phyloP scores from a whole-genome alignment of 768 basidiomycete species.

The Steccherinum ochraceum region DNA sequence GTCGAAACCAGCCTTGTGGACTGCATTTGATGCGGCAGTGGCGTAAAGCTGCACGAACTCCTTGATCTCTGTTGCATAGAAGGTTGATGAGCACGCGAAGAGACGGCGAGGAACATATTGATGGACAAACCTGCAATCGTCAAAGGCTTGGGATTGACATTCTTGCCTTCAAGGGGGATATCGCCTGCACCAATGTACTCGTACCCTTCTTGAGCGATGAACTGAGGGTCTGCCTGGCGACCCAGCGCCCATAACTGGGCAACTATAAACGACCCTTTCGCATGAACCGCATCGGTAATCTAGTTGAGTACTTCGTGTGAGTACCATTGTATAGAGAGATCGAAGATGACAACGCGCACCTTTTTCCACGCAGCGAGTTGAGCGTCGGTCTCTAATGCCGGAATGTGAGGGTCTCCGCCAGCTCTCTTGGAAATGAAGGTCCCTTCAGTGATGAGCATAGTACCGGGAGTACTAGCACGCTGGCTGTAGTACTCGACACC shows the following conservation, averaged over 20 bases:
- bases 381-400: constrained; percentile 59
- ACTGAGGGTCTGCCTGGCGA: constrained; percentile 27
- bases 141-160: constrained; percentile 17
- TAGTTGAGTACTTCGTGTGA: constrained; percentile 19
- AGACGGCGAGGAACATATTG: background rate
- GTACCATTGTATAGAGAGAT: background rate
- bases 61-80: constrained; percentile 21
- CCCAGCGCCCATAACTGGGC: constrained; percentile 56
- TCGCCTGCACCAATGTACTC: constrained; percentile 29
- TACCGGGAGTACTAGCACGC: constrained; percentile 40
- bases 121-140: constrained; percentile 10
- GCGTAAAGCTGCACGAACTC: constrained; percentile 28
- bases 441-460: constrained; percentile 51
- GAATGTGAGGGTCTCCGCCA: constrained; percentile 42
- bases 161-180: constrained; percentile 13
- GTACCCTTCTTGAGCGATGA: constrained; percentile 32
- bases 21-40: constrained; percentile 19
- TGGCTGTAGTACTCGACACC: constrained; percentile 42
- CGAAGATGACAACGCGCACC: constrained; percentile 19
- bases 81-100: background rate
- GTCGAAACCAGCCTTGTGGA: constrained; percentile 37
- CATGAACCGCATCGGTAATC: constrained; percentile 55
- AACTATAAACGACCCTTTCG: constrained; percentile 43
- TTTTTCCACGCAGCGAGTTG: constrained; percentile 50
- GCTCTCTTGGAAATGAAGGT: constrained; percentile 45